phyloP scores from a whole-genome alignment of 352 stramenopile species.

The Phytophthora meadii region DNA sequence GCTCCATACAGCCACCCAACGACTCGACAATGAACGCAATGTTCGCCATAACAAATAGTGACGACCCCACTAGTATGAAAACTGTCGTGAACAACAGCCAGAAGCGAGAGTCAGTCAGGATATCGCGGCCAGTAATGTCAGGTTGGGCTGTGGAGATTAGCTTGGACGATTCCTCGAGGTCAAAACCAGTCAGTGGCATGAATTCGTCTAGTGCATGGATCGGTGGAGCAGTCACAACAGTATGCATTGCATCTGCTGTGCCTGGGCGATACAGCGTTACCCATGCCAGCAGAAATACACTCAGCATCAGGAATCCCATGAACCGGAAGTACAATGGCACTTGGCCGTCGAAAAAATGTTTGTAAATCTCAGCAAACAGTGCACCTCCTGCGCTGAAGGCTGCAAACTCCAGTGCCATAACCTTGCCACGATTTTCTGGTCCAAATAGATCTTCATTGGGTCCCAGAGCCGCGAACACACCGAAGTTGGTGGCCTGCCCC shows the following conservation, averaged over 20 bases:
- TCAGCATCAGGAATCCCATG: slow-evolving; percentile 62
- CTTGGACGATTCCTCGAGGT: slow-evolving; percentile 13
- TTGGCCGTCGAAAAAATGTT: slow-evolving; percentile 60
- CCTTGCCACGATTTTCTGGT: slow-evolving; percentile 65
- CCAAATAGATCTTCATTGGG: slow-evolving; percentile 81
- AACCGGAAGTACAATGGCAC: slow-evolving; percentile 72
- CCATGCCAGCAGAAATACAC: slow-evolving; percentile 64
- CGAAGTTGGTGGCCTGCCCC: slow-evolving; percentile 73
- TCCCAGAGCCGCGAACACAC: slow-evolving; percentile 72
- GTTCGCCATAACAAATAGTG: slow-evolving; percentile 84
- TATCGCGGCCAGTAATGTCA: slow-evolving; percentile 59
- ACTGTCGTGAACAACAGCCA: slow-evolving; percentile 76
- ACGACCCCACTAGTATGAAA: slow-evolving; percentile 75
- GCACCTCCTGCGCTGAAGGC: slow-evolving; percentile 75
- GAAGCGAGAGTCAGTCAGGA: slow-evolving; percentile 63
- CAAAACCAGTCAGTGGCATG: slow-evolving; percentile 32
- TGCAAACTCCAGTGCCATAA: slow-evolving; percentile 74
- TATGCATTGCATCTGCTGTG: slow-evolving; percentile 11
- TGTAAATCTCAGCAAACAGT: slow-evolving; percentile 74
- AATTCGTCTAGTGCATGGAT: slow-evolving; percentile 55
- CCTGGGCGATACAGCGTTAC: slow-evolving; percentile 51
- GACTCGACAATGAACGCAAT: slow-evolving; percentile 84
- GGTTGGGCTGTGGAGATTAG: slow-evolving; percentile 10
- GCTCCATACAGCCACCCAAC: slow-evolving; percentile 43
- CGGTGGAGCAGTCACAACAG: slow-evolving; percentile 10